These are phyloP conservation scores for Rachicladosporium sp. DNA, from an alignment of 2,329 filamentous ascomycete species.

Conservation along the genomic window DNA sequence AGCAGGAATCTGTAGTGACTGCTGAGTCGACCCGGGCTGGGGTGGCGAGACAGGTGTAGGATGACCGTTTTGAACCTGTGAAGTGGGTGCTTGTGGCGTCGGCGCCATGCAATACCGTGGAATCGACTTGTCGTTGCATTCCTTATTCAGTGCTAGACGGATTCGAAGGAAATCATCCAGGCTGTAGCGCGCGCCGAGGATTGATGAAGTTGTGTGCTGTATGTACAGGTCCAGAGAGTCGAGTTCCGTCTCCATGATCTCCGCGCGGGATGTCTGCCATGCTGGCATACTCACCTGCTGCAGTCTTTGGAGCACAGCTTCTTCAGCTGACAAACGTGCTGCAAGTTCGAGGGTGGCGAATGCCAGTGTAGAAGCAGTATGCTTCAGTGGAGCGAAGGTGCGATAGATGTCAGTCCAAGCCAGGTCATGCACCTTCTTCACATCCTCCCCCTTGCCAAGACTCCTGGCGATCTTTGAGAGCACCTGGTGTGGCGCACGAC, in stretches of 20 bases:
- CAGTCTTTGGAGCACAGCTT: constrained; percentile 12
- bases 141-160: constrained; percentile 75
- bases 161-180: constrained; percentile 72
- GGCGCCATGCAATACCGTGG: constrained; percentile 46
- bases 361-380: constrained; percentile 73
- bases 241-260: constrained; percentile 64
- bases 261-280: constrained; percentile 32
- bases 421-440: constrained; percentile 9
- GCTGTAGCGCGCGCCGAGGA: constrained; percentile 59
- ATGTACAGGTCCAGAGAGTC: constrained; percentile 90
- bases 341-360: constrained; percentile 73
- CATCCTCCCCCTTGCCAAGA: constrained; percentile 35
- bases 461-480: constrained; percentile 56
- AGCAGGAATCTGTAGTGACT: constrained; percentile 8
- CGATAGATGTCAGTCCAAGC: constrained; percentile 87
- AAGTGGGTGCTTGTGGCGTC: constrained; percentile 1
- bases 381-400: constrained; percentile 85
- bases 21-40: constrained; percentile 11
- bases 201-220: constrained; percentile 63
- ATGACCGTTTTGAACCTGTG: constrained; percentile 17
- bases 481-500: constrained; percentile 72
- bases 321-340: constrained; percentile 42
- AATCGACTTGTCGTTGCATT: constrained; percentile 51
- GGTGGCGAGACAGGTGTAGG: constrained; percentile 24
- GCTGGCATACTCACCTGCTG: constrained; percentile 34